phyloP scores from a whole-genome alignment of 257 asterid genomes.

The Salvia rosmarinus region DNA sequence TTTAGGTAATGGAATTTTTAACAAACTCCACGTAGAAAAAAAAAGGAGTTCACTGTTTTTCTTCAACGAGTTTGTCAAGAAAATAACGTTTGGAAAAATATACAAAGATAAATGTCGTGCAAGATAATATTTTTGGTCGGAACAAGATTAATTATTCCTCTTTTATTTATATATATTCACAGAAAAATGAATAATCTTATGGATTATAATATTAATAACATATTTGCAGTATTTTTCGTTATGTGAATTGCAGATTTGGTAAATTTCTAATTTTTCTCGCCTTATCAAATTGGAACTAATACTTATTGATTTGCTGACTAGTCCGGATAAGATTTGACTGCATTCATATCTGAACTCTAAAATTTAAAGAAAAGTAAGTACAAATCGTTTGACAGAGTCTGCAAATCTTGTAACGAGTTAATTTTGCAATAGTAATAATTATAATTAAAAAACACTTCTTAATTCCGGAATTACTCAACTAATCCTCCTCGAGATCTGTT shows the following conservation, averaged over 20 bases:
- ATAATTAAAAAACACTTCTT: not conserved
- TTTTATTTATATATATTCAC: not conserved
- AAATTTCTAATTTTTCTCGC: not conserved
- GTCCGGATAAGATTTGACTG: not conserved
- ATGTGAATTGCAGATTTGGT: not conserved
- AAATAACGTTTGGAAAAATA: not conserved
- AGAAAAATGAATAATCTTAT: not conserved
- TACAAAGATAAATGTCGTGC: not conserved
- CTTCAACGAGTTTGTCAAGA: not conserved
- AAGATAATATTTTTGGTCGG: conserved; percentile 23
- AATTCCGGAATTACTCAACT: conserved; percentile 31
- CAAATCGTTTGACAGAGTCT: conserved; percentile 4
- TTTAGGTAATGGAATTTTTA: conserved; percentile 4
- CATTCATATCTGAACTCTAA: not conserved
- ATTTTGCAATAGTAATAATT: not conserved
- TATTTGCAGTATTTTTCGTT: not conserved
- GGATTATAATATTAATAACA: not conserved
- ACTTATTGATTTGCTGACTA: conserved; percentile 17
- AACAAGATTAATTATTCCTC: not conserved
- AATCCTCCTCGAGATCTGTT: conserved; percentile 41
- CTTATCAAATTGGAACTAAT: not conserved
- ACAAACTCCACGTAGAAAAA: not conserved
- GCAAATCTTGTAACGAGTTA: conserved; percentile 19
- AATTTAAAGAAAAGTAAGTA: not conserved
- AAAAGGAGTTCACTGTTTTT: not conserved